Conservation (phyloP, 2,329 filamentous ascomycete species). For the Scedosporium dehoogii region DNA sequence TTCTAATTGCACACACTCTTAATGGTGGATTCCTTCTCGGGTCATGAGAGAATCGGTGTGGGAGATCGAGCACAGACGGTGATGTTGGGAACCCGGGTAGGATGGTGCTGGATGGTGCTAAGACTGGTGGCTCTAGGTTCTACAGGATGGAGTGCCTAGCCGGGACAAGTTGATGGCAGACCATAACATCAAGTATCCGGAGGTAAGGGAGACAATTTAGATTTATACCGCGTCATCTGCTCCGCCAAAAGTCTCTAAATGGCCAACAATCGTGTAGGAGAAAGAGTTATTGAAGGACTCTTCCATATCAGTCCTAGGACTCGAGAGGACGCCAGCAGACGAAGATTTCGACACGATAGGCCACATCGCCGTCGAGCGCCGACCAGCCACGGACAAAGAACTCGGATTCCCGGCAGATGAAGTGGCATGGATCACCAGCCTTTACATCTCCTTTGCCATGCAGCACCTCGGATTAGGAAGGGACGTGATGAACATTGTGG, state of each 20-base stretch:
- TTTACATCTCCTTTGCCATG: constrained; percentile 29
- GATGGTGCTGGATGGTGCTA: neutral
- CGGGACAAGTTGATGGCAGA: neutral
- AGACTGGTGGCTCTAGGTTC: neutral
- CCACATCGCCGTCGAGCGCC: constrained; percentile 26
- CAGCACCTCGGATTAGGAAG: constrained; percentile 25
- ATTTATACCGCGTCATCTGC: neutral
- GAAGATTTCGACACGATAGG: constrained; percentile 26
- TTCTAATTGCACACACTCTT: neutral
- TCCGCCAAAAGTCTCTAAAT: neutral
- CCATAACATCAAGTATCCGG: neutral
- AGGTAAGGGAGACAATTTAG: neutral
- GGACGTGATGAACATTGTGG: constrained; percentile 24
- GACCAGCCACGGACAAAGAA: constrained; percentile 18
- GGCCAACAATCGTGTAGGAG: constrained; percentile 19
- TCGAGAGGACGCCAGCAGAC: constrained; percentile 19
- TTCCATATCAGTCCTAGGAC: constrained; percentile 18
- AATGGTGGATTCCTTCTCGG: neutral
- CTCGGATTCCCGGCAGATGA: constrained; percentile 19
- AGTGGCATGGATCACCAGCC: constrained; percentile 27
- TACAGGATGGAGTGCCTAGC: neutral
- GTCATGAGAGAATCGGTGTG: too few relatives aligned
- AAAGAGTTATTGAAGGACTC: constrained; percentile 23
- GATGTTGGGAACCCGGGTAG: neutral
- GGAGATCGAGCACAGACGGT: too few relatives aligned